A percentile compares a stretch with the other conserved stretches of the same genome.
phyloP scores from a whole-genome alignment of 2,329 filamentous ascomycete species.

The Calycina marina region DNA sequence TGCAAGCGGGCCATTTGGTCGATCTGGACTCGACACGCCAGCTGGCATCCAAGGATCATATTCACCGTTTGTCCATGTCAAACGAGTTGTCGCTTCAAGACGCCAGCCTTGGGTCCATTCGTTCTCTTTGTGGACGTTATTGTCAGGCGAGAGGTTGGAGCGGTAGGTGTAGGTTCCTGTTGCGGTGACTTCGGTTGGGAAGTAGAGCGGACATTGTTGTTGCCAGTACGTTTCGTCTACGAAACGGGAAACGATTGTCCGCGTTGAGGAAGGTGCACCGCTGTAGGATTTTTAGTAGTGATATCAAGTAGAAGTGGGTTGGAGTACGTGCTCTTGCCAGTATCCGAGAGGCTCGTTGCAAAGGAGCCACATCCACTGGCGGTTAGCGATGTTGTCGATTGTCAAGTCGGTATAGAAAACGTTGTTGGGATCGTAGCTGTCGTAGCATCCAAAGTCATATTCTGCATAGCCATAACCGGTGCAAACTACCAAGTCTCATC shows the following conservation, averaged over 20 bases:
- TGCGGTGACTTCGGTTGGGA: slow-evolving; percentile 1
- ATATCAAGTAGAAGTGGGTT: neutral
- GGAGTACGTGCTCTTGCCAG: neutral
- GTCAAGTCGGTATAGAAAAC: neutral
- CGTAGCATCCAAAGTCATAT: neutral
- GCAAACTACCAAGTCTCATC: neutral
- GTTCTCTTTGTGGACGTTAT: neutral
- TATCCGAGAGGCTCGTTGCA: neutral
- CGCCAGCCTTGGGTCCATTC: slow-evolving; percentile 1
- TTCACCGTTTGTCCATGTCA: slow-evolving; percentile 2
- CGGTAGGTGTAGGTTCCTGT: neutral
- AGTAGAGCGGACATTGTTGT: slow-evolving; percentile 1
- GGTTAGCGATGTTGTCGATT: neutral
- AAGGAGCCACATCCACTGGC: slow-evolving; percentile 1
- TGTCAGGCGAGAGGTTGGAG: neutral
- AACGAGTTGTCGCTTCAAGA: slow-evolving; percentile 1
- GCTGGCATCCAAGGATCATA: slow-evolving; percentile 3
- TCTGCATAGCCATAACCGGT: neutral
- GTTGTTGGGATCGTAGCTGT: neutral
- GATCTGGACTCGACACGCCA: neutral
- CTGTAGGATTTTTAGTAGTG: neutral
- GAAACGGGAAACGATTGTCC: slow-evolving; percentile 1
- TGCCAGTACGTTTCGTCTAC: slow-evolving; percentile 1
- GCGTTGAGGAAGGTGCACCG: neutral
- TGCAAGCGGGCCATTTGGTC: slow-evolving; percentile 1